A percentile compares a stretch with the other conserved stretches of the same genome.
Evolutionary conservation across 2,329 filamentous ascomycete genomes (phyloP).

Genomic region (Ascocoryne sarcoides): DNA sequence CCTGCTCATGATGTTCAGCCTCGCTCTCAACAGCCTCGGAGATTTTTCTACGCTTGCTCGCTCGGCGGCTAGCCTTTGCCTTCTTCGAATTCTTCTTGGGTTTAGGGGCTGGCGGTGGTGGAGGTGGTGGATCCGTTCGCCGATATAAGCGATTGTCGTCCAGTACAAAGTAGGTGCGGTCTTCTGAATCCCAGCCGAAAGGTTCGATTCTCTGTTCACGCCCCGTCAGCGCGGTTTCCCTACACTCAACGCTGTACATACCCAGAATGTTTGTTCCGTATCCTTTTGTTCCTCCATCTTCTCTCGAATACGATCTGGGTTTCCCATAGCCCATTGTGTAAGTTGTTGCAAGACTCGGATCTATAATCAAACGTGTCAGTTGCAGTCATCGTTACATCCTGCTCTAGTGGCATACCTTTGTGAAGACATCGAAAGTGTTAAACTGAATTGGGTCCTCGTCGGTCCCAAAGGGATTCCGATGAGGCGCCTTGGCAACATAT

Average conservation of each 20-base stretch:
- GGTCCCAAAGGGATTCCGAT: constrained; percentile 75
- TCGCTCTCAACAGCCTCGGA: constrained; percentile 32
- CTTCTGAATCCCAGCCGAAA: constrained; percentile 80
- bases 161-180: constrained; percentile 80
- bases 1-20: background rate
- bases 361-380: constrained; percentile 40
- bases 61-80: constrained; percentile 52
- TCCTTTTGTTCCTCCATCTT: constrained; percentile 78
- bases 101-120: constrained; percentile 47
- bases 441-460: constrained; percentile 68
- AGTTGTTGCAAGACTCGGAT: constrained; percentile 78
- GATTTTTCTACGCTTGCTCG: constrained; percentile 63
- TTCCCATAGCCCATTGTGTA: constrained; percentile 80
- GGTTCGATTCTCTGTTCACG: constrained; percentile 59
- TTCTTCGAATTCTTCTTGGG: constrained; percentile 59
- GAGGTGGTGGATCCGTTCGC: constrained; percentile 63
- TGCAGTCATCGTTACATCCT: constrained; percentile 12
- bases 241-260: constrained; percentile 31
- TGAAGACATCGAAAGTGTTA: constrained; percentile 70
- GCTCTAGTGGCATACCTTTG: constrained; percentile 51
- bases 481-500: constrained; percentile 71
- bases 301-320: constrained; percentile 78
- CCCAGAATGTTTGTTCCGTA: constrained; percentile 74
- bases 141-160: constrained; percentile 93
- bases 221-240: constrained; percentile 8